phyloP scores from a whole-genome alignment of 2,329 filamentous ascomycete genomes.

The Blastomyces parvus region DNA sequence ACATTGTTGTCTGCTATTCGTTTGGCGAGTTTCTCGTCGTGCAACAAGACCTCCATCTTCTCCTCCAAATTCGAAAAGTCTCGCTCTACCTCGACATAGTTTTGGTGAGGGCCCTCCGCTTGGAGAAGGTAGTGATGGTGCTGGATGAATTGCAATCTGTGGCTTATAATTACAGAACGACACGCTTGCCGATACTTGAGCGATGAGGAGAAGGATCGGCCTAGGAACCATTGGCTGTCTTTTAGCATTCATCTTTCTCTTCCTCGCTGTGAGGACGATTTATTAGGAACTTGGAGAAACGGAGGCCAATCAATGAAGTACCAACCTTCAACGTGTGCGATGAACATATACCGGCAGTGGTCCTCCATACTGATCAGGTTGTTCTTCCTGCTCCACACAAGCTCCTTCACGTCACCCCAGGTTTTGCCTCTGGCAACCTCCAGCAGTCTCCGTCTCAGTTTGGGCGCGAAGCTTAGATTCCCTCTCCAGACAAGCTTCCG shows the following conservation, averaged over 20 bases:
- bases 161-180: slow-evolving; percentile 39
- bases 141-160: slow-evolving; percentile 40
- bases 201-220: slow-evolving; percentile 40
- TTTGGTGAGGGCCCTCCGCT: slow-evolving; percentile 37
- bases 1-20: slow-evolving; percentile 41
- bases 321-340: slow-evolving; percentile 45
- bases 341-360: slow-evolving; percentile 45
- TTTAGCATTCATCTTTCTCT: not conserved
- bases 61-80: slow-evolving; percentile 48
- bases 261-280: not conserved
- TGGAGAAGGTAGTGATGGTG: slow-evolving; percentile 40
- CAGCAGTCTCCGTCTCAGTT: slow-evolving; percentile 34
- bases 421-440: slow-evolving; percentile 31
- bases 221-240: slow-evolving; percentile 12
- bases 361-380: slow-evolving; percentile 43
- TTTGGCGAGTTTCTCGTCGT: slow-evolving; percentile 31
- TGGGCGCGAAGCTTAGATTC: slow-evolving; percentile 35
- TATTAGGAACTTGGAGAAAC: not conserved
- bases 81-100: slow-evolving; percentile 39
- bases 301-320: not conserved
- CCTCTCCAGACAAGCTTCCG: slow-evolving; percentile 43
- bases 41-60: slow-evolving; percentile 31
- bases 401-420: slow-evolving; percentile 41
- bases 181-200: slow-evolving; percentile 45
- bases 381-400: slow-evolving; percentile 32